Base-by-base conservation (phyloP, 768 basidiomycete genomes). In the Boletales sp. region DNA sequence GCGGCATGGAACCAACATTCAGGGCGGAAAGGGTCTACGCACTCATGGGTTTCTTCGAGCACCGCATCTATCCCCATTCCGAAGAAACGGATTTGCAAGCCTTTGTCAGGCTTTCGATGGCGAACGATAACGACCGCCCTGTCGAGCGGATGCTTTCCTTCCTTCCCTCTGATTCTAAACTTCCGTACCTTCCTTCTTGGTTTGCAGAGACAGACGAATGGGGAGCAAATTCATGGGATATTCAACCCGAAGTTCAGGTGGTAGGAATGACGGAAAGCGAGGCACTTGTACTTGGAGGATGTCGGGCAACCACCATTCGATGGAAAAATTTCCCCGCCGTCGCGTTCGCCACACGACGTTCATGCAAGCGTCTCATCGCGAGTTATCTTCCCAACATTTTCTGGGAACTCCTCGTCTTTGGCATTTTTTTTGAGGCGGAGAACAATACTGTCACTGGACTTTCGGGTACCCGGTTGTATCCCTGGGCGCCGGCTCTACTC, bases 21-120 rank as follows among this genome's bases (percentile, higher is more conserved):
- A 18, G n/a, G 17, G 36, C 36, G 5, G 36, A 47, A 8, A 64
- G 49, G 21, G 62, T 66, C 27, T 64, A 62, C 9, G 52, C 62
- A 10, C 53, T 67, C 1, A 62, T 61, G 65, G 55, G 56, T 3
- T 62, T 67, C 39, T 63, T 67, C 18, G 50, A 55, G 30, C 62
- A 62, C 43, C 65, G 36, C 17, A 37, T 37, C n/a, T 11, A 37
- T 18, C 36, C 36, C n/a, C n/a, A 37, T 11, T 37, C 4, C n/a
- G 1, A 17, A 17, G 36, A 37, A 37, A 37, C n/a, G n/a, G 36
- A 37, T 2, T 13, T 37, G 9, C n/a, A 10, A 9, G 36, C 38
- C 0, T 6, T 39, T 5, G 38, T 19, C 10, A 19, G 58, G 30
- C 43, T 63, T 7, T 63, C 63, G 9, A 57, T 66, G 53, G 64